Base-by-base conservation (phyloP, 768 basidiomycete genomes). In the Lentinus brumalis region DNA sequence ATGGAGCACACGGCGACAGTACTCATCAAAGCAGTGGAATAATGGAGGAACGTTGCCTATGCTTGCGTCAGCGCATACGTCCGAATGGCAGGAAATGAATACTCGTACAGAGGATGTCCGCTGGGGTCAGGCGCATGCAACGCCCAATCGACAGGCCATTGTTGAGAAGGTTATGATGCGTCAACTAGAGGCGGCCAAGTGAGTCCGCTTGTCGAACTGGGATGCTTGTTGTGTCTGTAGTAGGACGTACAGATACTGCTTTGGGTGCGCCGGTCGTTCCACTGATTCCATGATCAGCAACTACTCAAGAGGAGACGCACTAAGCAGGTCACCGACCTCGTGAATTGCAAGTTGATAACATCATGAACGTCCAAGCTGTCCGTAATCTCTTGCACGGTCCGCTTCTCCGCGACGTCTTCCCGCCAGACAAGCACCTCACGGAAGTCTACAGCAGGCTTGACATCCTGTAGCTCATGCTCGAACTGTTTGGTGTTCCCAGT, bases 1-100 rank as follows among this genome's bases (percentile, higher is more conserved):
- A 12, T 18, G 29, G 26, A 16, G 10, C 8, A 18, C 16, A 47
- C 39, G 12, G 44, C 4, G 41, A 26, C 21, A 39, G 14, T 38
- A 90, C 90, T 88, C 75, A 91, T 92, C 92, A 83, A 93, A 93
- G 70, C 92, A 94, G 71, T 94, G 92, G 71, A 93, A 94, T 1
- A 93, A 74, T 0, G 92, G 92, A 2, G 92, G 92, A 1, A 86
- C 86, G 63, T 94, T 93, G 79, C 89, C 90, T 92, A 44, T 58
- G 46, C 6, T 2, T 18, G 11, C 29, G 46, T 49, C 46, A 49
- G 46, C 29, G 21, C 29, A 26, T 8, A 14, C 14, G 5, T 9
- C 40, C 5, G 10, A 50, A 26, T 11, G 8, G 4, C 30, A 21
- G 12, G 21, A 15, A 12, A 42, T 12, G 29, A 16, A 46, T 15